Evolutionary conservation across 768 basidiomycete genomes (phyloP), one percentile per base, ranked within the genome.

Genomic region (Kwoniella shandongensis): DNA sequence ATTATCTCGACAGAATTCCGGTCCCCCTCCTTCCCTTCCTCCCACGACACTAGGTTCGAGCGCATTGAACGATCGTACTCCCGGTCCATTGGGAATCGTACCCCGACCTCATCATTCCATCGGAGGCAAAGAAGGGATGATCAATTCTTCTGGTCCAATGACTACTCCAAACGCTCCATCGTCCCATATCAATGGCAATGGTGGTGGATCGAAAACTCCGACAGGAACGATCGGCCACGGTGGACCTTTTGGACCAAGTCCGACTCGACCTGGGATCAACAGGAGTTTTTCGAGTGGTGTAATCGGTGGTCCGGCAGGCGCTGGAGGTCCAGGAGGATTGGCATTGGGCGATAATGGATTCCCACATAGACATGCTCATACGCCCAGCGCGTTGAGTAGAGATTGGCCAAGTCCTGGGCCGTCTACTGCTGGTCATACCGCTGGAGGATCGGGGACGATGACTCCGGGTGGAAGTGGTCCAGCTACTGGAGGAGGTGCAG

Each of bases 261-360:
- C 42, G 17, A 45, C 23, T 50, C 35, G 66, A 44, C 66, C 66
- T 7, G 59, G 59, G 35, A 64, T 64, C 36, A 56, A 58, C 32
- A 54, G 66, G 27, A 54, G 51, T 2, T 62, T 67, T 23, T 64
- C 66, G 17, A 60, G 57, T 11, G 63, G 62, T 3, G 62, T 62
- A 23, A 54, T 56, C n/a, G 63, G 61, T 35, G 60, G 54, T n/a
- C 61, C 57, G 1, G 42, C 46, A 23, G 39, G 39, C 10, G 12
- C 38, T 7, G 18, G 35, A 23, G 46, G 7, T 25, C 18, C 8
- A 23, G 25, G 25, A 17, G 13, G 20, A 10, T 30, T 22, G 5
- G 48, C n/a, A 22, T 23, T 46, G 4, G 44, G 32, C 8, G 38
- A 38, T 25, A 32, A 22, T 11, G 29, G 44, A 25, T 51, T 38